A percentile compares a stretch with the other conserved stretches of the same genome.
Conservation (phyloP, 2,329 filamentous ascomycete species). For the Thermomyces lanuginosus region DNA sequence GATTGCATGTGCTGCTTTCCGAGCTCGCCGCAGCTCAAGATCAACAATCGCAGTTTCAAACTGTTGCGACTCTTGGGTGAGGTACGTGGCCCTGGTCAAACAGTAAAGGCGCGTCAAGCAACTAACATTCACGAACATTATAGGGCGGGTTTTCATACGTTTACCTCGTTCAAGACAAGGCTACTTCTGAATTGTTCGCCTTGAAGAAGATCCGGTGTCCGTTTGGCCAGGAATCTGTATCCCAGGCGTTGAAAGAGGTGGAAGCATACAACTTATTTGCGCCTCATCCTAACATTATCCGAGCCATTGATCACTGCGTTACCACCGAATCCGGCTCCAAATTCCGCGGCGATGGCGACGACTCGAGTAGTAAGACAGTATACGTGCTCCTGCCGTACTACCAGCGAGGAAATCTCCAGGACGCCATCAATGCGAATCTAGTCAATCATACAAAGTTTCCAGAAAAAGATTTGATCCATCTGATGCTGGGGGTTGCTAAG, state of each 20-base stretch:
- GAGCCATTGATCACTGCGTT: constrained; percentile 66
- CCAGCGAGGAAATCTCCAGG: constrained; percentile 83
- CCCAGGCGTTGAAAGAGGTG: constrained; percentile 89
- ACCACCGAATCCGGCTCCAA: constrained; percentile 49
- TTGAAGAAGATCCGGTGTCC: constrained; percentile 98
- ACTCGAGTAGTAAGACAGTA: constrained; percentile 67
- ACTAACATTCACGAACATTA: neutral
- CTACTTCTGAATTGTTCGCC: constrained; percentile 69
- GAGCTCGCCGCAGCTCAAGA: constrained; percentile 80
- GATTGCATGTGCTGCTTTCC: constrained; percentile 97
- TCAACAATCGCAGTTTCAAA: constrained; percentile 91
- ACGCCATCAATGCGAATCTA: constrained; percentile 95
- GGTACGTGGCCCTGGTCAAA: constrained; percentile 34
- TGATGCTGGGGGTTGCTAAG: constrained; percentile 84
- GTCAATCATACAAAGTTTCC: constrained; percentile 89
- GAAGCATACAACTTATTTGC: constrained; percentile 88
- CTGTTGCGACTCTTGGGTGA: constrained; percentile 86
- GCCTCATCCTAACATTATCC: constrained; percentile 71
- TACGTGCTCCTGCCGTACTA: constrained; percentile 96
- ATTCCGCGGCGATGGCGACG: constrained; percentile 39
- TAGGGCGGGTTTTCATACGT: constrained; percentile 97
- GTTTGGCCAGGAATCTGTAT: constrained; percentile 89
- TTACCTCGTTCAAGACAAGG: constrained; percentile 89
- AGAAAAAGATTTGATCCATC: constrained; percentile 67
- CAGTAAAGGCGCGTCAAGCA: constrained; percentile 1